Base-by-base conservation (phyloP, 768 basidiomycete species). In the Kwoniella dendrophila region DNA sequence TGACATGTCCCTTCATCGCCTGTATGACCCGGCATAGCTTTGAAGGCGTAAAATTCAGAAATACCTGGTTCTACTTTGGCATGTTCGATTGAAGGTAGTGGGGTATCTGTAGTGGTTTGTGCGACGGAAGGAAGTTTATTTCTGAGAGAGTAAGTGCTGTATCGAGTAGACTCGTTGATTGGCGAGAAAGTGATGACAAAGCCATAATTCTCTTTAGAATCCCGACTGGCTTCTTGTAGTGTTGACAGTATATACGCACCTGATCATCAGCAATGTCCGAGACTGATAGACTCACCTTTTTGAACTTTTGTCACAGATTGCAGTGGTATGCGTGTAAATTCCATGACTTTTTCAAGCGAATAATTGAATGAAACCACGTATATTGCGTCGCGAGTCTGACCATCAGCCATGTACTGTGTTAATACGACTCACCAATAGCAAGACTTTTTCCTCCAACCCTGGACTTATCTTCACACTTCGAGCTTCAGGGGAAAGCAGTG, bases 161-260 rank as follows among this genome's bases (percentile, higher is more conserved):
- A 83, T 26, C 92, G 85, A 0, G 90, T 90, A 59, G 86, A 84
- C 73, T 90, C 86, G 64, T 87, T 83, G 1, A 84, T 81, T 45
- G 86, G 86, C 38, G 84, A 83, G 88, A 90, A 99, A n/a, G 84
- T 84, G 50, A 98, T 77, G 2, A 86, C 78, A 75, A 98, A 91
- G 0, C 96, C 95, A 43, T 87, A 87, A 73, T 97, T 97, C 80
- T 70, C 91, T 20, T 82, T 75, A 0, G 89, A 86, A 76, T 96
- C 91, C 16, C 93, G 86, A 68, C 90, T 92, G 0, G 90, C 87
- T 77, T 95, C 92, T 79, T 97, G 92, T 1, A 98, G 82, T 1
- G 94, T 88, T 1, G 94, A 96, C 41, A 97, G 80, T 62, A 98
- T 97, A 75, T 98, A 99, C 45, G 90, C 87, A n/a, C 94, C 94